These are phyloP conservation scores for Podosphaera leucotricha DNA, from an alignment of 2,329 filamentous ascomycete genomes.

Conservation along the genomic window DNA sequence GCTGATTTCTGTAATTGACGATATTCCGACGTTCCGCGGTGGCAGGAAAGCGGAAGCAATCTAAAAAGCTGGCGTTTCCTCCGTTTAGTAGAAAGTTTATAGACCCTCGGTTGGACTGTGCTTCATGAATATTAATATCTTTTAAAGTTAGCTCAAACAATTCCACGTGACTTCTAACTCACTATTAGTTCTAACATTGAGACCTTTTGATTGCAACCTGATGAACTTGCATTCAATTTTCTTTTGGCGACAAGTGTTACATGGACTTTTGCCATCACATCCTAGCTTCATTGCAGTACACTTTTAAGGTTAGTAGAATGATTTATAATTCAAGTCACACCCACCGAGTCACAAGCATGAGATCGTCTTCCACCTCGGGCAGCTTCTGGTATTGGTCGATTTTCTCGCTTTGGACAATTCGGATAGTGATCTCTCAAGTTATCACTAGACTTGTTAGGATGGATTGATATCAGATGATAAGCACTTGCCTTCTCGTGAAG, in stretches of 20 bases:
- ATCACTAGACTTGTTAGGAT: constrained; percentile 16
- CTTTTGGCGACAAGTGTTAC: constrained; percentile 21
- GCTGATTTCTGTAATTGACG: constrained; percentile 16
- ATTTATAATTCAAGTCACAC: constrained; percentile 3
- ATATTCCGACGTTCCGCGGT: constrained; percentile 17
- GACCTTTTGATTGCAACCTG: constrained; percentile 5
- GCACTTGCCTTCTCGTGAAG: constrained; percentile 21
- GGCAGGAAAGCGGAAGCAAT: constrained; percentile 21
- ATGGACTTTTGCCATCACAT: constrained; percentile 21
- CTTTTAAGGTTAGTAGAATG: constrained; percentile 10
- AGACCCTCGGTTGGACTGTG: constrained; percentile 19
- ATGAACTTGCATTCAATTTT: constrained; percentile 17
- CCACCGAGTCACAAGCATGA: constrained; percentile 23
- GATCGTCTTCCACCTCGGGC: constrained; percentile 21
- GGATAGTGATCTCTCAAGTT: constrained; percentile 23
- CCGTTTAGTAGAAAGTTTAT: constrained; percentile 23
- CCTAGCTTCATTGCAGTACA: constrained; percentile 24
- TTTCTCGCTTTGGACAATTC: constrained; percentile 19
- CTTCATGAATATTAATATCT: background rate
- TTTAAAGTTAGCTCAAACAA: background rate
- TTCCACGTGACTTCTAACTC: constrained; percentile 1
- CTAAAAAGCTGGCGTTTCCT: constrained; percentile 22
- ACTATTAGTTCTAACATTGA: constrained; percentile 4
- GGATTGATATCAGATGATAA: background rate
- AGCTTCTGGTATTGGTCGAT: constrained; percentile 21